phyloP scores from a whole-genome alignment of 2,329 filamentous ascomycete genomes.

The Phaeosphaeria sp. region DNA sequence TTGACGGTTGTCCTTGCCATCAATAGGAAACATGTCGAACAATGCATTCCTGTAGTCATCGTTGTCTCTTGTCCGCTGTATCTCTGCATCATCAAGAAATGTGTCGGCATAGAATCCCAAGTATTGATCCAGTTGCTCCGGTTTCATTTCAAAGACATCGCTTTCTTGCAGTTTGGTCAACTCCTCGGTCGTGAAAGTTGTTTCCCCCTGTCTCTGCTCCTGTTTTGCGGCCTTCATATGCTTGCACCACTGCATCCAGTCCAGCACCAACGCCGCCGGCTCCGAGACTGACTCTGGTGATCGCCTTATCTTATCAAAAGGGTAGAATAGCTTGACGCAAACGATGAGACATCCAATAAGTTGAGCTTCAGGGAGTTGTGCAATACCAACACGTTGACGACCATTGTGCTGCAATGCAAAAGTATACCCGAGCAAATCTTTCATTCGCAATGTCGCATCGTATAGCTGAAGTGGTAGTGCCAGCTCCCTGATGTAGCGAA shows the following conservation, averaged over 20 bases:
- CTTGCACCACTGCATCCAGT: constrained; percentile 74
- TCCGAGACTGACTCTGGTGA: constrained; percentile 60
- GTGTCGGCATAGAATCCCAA: constrained; percentile 77
- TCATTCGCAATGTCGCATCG: constrained; percentile 64
- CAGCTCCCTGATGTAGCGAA: constrained; percentile 73
- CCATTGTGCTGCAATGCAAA: constrained; percentile 62
- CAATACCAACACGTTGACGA: constrained; percentile 26
- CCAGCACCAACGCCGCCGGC: constrained; percentile 64
- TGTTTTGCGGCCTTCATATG: constrained; percentile 15
- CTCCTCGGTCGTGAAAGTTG: constrained; percentile 47
- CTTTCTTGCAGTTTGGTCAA: constrained; percentile 63
- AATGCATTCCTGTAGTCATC: constrained; percentile 51
- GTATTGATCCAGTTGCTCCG: constrained; percentile 72
- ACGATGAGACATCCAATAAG: constrained; percentile 75
- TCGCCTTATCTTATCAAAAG: constrained; percentile 67
- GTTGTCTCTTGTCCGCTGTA: constrained; percentile 40
- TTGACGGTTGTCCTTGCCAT: constrained; percentile 3
- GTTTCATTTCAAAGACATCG: constrained; percentile 68
- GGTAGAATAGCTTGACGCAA: constrained; percentile 79
- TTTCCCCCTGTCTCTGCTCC: constrained; percentile 7
- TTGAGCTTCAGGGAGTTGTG: constrained; percentile 70
- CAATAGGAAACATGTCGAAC: constrained; percentile 52
- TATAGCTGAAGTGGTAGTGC: constrained; percentile 77
- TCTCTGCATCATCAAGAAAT: constrained; percentile 60
- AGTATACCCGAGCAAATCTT: constrained; percentile 57